These are phyloP conservation scores for Yamadazyma trypodendri DNA, from an alignment of 1,139 yeast species.

Conservation along the genomic window DNA sequence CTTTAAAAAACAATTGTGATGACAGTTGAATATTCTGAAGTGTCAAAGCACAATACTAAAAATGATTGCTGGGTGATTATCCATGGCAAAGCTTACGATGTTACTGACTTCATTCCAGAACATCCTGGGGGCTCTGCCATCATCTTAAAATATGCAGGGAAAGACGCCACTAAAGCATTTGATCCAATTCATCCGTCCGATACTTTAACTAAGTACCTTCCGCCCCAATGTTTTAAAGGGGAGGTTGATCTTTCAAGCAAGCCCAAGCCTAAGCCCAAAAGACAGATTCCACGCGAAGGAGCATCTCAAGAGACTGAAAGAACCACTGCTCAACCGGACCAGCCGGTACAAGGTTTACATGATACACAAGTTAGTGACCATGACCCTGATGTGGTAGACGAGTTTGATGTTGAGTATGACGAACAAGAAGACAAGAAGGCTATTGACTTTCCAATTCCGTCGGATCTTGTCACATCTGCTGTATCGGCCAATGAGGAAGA, in stretches of 20 bases:
- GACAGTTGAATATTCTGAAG: slow-evolving; percentile 21
- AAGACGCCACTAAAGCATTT: slow-evolving; percentile 60
- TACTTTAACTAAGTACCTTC: slow-evolving; percentile 53
- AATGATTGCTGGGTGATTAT: slow-evolving; percentile 57
- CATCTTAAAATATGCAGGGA: slow-evolving; percentile 54
- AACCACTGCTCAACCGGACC: neutral
- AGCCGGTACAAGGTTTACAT: neutral
- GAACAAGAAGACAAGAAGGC: slow-evolving; percentile 39
- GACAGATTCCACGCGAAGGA: slow-evolving; percentile 3
- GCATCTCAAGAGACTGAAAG: slow-evolving; percentile 1
- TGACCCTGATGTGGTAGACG: slow-evolving; percentile 29
- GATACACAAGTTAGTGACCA: neutral
- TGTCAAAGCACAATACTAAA: slow-evolving; percentile 35
- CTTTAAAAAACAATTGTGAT: no score
- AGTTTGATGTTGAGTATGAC: slow-evolving; percentile 48
- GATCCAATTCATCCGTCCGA: slow-evolving; percentile 85
- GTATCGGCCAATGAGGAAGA: slow-evolving; percentile 10
- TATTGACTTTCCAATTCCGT: slow-evolving; percentile 17
- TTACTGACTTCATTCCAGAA: slow-evolving; percentile 45
- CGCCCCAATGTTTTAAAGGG: slow-evolving; percentile 31
- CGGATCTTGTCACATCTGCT: slow-evolving; percentile 6
- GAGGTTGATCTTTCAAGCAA: slow-evolving; percentile 22
- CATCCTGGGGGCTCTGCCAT: slow-evolving; percentile 59
- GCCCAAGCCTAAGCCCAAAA: slow-evolving; percentile 11
- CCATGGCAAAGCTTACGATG: slow-evolving; percentile 52